Percentiles rank a stretch among this genome's conserved stretches.
These are phyloP conservation scores for Choanephora cucurbitarum DNA, from an alignment of 371 early-diverging fungal genomes.

Conservation along the genomic window DNA sequence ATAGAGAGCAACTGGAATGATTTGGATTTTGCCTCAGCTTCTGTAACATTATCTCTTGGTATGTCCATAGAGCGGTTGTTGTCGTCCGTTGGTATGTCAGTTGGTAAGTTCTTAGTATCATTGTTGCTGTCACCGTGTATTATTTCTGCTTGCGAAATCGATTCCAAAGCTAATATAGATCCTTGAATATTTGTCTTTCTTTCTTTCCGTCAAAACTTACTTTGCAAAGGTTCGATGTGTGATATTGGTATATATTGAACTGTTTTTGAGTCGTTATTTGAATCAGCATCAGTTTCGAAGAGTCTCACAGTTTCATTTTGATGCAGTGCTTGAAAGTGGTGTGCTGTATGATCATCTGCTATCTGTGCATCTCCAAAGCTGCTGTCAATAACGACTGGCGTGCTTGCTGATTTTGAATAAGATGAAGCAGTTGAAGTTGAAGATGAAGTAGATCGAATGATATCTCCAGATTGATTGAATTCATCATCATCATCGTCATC, in stretches of 20 bases:
- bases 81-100: too few relatives aligned
- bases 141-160: too few relatives aligned
- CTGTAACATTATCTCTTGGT: too few relatives aligned
- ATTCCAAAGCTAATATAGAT: too few relatives aligned
- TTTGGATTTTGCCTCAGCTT: too few relatives aligned
- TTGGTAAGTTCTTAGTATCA: too few relatives aligned
- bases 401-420: background rate
- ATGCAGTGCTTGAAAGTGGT: background rate
- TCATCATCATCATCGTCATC: too few relatives aligned
- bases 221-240: background rate
- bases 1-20: too few relatives aligned
- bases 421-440: background rate
- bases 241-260: background rate
- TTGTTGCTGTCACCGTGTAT: too few relatives aligned
- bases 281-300: background rate
- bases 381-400: background rate
- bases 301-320: background rate
- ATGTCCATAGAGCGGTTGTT: too few relatives aligned
- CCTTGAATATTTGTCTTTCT: too few relatives aligned
- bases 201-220: background rate
- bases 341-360: background rate
- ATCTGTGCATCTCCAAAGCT: background rate
- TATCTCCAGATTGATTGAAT: background rate
- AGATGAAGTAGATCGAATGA: background rate
- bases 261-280: background rate